Conservation (phyloP, 1,284 basidiomycete genomes). For the Ustilago trichophora region DNA sequence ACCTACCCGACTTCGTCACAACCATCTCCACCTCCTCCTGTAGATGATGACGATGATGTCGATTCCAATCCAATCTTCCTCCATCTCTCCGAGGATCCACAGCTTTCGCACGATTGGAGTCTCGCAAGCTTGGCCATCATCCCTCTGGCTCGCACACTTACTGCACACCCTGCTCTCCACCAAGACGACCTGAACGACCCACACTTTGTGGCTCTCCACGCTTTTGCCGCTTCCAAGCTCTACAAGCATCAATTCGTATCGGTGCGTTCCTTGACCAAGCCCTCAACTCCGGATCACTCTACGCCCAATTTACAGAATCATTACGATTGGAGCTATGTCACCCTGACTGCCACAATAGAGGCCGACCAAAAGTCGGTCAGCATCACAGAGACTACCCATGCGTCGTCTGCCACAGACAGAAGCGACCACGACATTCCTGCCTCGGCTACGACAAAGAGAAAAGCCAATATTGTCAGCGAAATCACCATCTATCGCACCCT, state of each 20-base stretch:
- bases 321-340: conserved; percentile 16
- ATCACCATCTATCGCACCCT: conserved; percentile 32
- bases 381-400: conserved; percentile 22
- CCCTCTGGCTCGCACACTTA: conserved; percentile 16
- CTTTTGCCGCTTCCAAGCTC: conserved; percentile 31
- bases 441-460: conserved; percentile 10
- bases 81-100: conserved; percentile 22
- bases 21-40: conserved; percentile 2
- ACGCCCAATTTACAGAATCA: not conserved
- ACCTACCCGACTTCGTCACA: not conserved
- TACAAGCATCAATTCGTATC: conserved; percentile 39
- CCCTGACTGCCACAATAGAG: conserved; percentile 25
- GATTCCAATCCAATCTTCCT: conserved; percentile 28
- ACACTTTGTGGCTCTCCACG: conserved; percentile 28
- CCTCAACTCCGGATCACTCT: not conserved
- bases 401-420: not conserved
- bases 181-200: conserved; percentile 5
- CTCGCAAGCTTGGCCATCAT: conserved; percentile 18
- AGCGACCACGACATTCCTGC: not conserved
- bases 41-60: conserved; percentile 34
- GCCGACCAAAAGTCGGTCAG: conserved; percentile 14
- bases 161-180: not conserved
- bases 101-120: conserved; percentile 17
- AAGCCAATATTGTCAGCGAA: conserved; percentile 17
- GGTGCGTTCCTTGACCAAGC: conserved; percentile 20